Conservation (phyloP, 73 alveolate genomes). For the Loxodes magnus region DNA sequence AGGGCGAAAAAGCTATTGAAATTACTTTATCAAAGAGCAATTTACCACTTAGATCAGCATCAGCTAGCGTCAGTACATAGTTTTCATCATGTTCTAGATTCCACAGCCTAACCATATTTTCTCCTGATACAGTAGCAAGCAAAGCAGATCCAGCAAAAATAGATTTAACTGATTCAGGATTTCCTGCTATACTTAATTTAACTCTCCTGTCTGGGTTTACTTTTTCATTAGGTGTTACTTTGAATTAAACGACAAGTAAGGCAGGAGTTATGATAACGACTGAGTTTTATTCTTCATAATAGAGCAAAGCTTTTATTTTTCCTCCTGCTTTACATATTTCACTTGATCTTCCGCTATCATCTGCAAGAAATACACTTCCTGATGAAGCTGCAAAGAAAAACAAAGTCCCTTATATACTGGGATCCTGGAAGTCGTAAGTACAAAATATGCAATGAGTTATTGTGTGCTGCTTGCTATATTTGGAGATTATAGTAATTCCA, state of each 20-base stretch:
- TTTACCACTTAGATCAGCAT: slow-evolving; percentile 65
- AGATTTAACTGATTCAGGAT: slow-evolving; percentile 79
- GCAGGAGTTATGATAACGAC: slow-evolving; percentile 89
- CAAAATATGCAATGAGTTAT: slow-evolving; percentile 61
- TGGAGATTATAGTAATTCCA: slow-evolving; percentile 73
- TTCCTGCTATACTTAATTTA: slow-evolving; percentile 91
- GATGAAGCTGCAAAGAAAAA: slow-evolving; percentile 91
- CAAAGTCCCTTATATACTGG: slow-evolving; percentile 27
- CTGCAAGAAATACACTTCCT: slow-evolving; percentile 95
- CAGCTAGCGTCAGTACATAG: slow-evolving; percentile 85
- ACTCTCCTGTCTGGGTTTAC: slow-evolving; percentile 87
- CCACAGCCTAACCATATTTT: slow-evolving; percentile 88
- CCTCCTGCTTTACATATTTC: slow-evolving; percentile 97
- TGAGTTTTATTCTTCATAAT: slow-evolving; percentile 88
- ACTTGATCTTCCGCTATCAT: slow-evolving; percentile 81
- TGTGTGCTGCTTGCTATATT: slow-evolving; percentile 54
- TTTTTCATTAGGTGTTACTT: slow-evolving; percentile 75
- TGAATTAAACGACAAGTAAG: slow-evolving; percentile 80
- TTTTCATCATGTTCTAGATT: slow-evolving; percentile 90
- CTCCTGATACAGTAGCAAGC: slow-evolving; percentile 90
- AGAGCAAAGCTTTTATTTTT: slow-evolving; percentile 78
- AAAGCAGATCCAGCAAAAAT: slow-evolving; percentile 93
- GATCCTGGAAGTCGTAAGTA: slow-evolving; percentile 47
- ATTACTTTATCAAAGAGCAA: slow-evolving; percentile 71
- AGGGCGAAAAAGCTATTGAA: slow-evolving; percentile 59